These are phyloP conservation scores for Paramecium sonneborni DNA, from an alignment of 73 alveolate genomes.

Conservation along the genomic window DNA sequence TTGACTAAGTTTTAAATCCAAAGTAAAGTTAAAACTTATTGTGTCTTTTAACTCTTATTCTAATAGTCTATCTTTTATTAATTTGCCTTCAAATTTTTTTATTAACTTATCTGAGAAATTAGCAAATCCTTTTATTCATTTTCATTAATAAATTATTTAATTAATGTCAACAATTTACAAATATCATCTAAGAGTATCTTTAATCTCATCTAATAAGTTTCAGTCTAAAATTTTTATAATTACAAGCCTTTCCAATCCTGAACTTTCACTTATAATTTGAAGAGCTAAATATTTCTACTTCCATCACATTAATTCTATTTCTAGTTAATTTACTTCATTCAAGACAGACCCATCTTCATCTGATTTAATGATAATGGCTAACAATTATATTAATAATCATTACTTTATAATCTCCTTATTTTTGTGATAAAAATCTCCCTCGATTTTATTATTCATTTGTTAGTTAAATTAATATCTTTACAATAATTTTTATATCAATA, in stretches of 20 bases:
- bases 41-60: not conserved
- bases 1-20: not conserved
- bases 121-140: not conserved
- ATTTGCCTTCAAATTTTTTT: slow-evolving; percentile 5
- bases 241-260: slow-evolving; percentile 10
- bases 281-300: not conserved
- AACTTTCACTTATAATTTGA: not conserved
- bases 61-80: slow-evolving; percentile 20
- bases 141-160: not conserved
- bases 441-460: slow-evolving; percentile 4
- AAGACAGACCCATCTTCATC: not conserved
- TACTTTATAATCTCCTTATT: not conserved
- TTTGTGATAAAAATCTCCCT: not conserved
- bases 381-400: not conserved
- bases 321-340: not conserved
- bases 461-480: slow-evolving; percentile 18
- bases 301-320: not conserved
- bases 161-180: not conserved
- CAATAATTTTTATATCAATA: not conserved
- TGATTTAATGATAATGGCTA: not conserved
- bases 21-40: not conserved
- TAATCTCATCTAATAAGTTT: not conserved
- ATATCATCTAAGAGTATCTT: not conserved
- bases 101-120: not conserved
- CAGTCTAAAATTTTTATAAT: not conserved